These are phyloP conservation scores for Penicillium sclerotiorum DNA, from an alignment of 2,329 filamentous ascomycete species.

Conservation along the genomic window DNA sequence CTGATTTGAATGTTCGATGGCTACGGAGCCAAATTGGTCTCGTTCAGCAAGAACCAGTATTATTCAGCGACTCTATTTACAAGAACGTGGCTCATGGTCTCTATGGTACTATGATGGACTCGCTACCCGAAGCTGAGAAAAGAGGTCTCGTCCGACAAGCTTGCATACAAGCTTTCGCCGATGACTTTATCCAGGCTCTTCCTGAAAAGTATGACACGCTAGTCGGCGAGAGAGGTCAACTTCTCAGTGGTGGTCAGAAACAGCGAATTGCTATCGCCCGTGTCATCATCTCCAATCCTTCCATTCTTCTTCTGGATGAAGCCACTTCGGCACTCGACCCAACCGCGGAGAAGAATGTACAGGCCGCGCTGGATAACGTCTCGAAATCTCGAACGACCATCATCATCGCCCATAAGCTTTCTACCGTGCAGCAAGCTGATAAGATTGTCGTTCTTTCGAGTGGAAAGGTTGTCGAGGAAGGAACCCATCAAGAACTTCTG, in stretches of 20 bases:
- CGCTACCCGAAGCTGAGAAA: background rate
- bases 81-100: background rate
- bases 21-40: background rate
- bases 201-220: background rate
- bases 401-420: constrained; percentile 49
- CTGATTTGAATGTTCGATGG: background rate
- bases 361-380: constrained; percentile 76
- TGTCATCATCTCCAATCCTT: constrained; percentile 78
- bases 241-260: constrained; percentile 88
- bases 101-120: background rate
- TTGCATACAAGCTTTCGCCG: constrained; percentile 56
- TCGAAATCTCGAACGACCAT: constrained; percentile 55
- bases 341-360: constrained; percentile 82
- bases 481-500: constrained; percentile 45
- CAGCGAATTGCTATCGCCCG: constrained; percentile 86
- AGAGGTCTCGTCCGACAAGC: constrained; percentile 18
- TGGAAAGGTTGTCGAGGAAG: constrained; percentile 49
- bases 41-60: background rate
- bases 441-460: constrained; percentile 50
- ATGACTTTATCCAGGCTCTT: constrained; percentile 51
- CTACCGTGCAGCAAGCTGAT: constrained; percentile 48
- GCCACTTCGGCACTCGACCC: constrained; percentile 88
- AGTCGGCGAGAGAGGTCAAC: constrained; percentile 67
- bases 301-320: constrained; percentile 84
- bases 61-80: background rate